Percentiles rank a stretch among this genome's conserved stretches.
Evolutionary conservation across 139 green algal genomes (phyloP).

Genomic region (Chlamydomonas sp.): DNA sequence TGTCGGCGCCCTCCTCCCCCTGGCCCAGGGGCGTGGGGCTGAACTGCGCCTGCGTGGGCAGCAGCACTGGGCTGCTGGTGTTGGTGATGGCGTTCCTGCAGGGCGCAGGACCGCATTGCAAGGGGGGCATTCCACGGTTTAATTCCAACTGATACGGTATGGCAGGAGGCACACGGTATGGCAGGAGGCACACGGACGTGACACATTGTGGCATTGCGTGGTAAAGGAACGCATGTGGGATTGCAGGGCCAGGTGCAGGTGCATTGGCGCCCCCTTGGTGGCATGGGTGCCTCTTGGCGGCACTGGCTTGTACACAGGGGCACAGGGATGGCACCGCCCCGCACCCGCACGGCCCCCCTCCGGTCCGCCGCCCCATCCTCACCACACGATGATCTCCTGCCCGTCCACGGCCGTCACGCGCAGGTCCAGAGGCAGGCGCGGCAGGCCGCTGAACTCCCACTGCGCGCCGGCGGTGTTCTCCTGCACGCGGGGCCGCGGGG

Average conservation of each 20-base stretch:
- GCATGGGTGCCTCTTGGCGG: too few relatives aligned
- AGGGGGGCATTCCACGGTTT: neutral
- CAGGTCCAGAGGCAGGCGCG: slow-evolving; percentile 43
- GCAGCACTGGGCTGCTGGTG: neutral
- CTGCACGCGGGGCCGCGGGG: too few relatives aligned
- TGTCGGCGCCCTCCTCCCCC: too few relatives aligned
- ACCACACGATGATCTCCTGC: slow-evolving; percentile 21
- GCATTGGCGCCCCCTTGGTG: too few relatives aligned
- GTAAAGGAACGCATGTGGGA: neutral
- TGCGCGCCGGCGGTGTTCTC: slow-evolving; percentile 33
- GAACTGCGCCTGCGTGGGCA: slow-evolving; percentile 3
- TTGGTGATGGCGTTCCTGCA: slow-evolving; percentile 29
- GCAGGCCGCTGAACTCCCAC: slow-evolving; percentile 46
- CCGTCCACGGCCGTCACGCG: slow-evolving; percentile 13
- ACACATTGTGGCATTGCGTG: neutral
- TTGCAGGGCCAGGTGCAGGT: neutral
- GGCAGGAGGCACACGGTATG: neutral
- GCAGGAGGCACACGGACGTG: too few relatives aligned
- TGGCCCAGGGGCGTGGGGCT: too few relatives aligned
- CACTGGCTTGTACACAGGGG: too few relatives aligned
- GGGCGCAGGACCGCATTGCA: too few relatives aligned
- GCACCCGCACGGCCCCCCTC: neutral
- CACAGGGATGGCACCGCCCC: too few relatives aligned
- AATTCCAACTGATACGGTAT: neutral
- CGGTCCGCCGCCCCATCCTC: neutral